Evolutionary conservation across 139 green algal species (phyloP), one percentile per base, ranked within the genome.

Genomic region (Coccomyxa sp.): DNA sequence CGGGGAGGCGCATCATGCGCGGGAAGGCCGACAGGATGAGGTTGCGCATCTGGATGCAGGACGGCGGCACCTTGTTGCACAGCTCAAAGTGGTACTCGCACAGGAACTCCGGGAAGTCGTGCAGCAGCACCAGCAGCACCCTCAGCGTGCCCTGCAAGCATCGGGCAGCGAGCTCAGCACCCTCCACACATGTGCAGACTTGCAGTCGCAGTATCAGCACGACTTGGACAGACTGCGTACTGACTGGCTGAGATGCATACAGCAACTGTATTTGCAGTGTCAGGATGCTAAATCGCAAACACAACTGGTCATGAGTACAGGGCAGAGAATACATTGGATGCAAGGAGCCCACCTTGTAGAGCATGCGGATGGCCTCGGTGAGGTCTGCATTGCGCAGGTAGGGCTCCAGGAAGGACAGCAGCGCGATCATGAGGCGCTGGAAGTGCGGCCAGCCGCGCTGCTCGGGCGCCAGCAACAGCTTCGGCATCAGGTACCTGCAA

Each of bases 61-160:
- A 91, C 10, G 92, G 82, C 37, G 97, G 97, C 80, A 99, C 97
- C 79, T 86, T 87, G 84, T 98, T 92, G 86, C 93, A 98, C 37
- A 99, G 92, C 79, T 87, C 85, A 78, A 97, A 94, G 89, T 99
- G 94, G 82, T 98, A 91, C 84, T 98, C 92, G 87, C 95, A 98
- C 77, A 99, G 92, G 87, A 99, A 98, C 90, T 99, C 96, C 9
- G 97, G 97, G 86, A 99, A 98, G 87, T 99, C 97, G 79, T 99
- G 97, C 86, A 99, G 89, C 77, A 99, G 89, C 72, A 99, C 95
- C 84, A 99, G 91, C 82, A 99, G 91, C 83, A 99, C 88, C 22
- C 97, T 89, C 79, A 99, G 86, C 31, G 92, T 94, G 71, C 97
- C 97, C 79, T 83, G 73, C 58, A 74, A 12, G 18, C 58, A 58